A percentile compares a stretch with the other conserved stretches of the same genome.
phyloP scores from a whole-genome alignment of 768 basidiomycete genomes.

The Trametes cinnabarina region DNA sequence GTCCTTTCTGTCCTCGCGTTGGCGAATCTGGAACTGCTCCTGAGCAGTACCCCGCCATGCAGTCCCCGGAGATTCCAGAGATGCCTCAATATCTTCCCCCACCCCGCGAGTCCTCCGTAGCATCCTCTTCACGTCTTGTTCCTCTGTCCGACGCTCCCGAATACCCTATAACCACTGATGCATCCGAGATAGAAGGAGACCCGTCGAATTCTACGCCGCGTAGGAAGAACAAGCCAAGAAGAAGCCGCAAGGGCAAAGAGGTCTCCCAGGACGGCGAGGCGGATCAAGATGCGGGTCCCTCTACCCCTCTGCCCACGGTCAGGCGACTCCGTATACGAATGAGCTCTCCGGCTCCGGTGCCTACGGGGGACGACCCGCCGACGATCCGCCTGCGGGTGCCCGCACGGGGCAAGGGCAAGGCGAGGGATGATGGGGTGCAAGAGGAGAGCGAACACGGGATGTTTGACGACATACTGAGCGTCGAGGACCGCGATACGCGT shows the following conservation, averaged over 20 bases:
- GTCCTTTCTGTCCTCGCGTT: slow-evolving; percentile 56
- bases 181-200: slow-evolving; percentile 35
- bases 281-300: slow-evolving; percentile 24
- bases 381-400: slow-evolving; percentile 55
- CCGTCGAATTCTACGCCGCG: slow-evolving; percentile 26
- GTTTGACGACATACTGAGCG: slow-evolving; percentile 79
- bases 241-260: slow-evolving; percentile 28
- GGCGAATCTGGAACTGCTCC: slow-evolving; percentile 22
- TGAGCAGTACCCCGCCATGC: neutral
- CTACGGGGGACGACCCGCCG: slow-evolving; percentile 22
- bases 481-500: slow-evolving; percentile 67
- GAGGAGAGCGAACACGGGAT: slow-evolving; percentile 60
- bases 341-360: slow-evolving; percentile 34
- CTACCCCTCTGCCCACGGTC: slow-evolving; percentile 16
- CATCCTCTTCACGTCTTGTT: slow-evolving; percentile 39
- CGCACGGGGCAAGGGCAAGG: slow-evolving; percentile 66
- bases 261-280: slow-evolving; percentile 15
- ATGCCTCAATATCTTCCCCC: neutral
- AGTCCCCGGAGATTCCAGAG: slow-evolving; percentile 5
- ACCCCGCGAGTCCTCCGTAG: slow-evolving; percentile 39
- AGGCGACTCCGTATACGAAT: slow-evolving; percentile 51
- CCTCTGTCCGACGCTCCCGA: slow-evolving; percentile 15
- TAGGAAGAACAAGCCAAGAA: slow-evolving; percentile 34
- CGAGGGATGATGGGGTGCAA: slow-evolving; percentile 46
- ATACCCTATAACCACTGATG: slow-evolving; percentile 28